phyloP scores from a whole-genome alignment of 129 eudicot genomes.

The Lactuca saligna region DNA sequence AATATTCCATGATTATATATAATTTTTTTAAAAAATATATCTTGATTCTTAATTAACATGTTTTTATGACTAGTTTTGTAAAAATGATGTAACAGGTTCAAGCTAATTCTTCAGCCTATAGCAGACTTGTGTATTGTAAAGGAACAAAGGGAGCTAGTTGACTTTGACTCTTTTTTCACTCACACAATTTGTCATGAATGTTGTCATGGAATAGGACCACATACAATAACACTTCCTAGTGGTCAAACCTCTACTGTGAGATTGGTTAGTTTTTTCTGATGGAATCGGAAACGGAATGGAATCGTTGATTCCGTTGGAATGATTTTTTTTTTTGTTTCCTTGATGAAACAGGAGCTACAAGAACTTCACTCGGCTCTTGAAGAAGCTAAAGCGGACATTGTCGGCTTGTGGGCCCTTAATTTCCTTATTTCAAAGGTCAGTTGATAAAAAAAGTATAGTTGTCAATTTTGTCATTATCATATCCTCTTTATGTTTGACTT shows the following conservation, averaged over 20 bases:
- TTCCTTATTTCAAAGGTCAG: slow-evolving; percentile 72
- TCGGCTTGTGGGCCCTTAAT: slow-evolving; percentile 94
- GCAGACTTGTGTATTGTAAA: slow-evolving; percentile 67
- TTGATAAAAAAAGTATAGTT: background rate
- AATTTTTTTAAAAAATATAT: background rate
- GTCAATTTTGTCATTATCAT: background rate
- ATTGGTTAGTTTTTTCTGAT: slow-evolving; percentile 56
- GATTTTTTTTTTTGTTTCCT: slow-evolving; percentile 8
- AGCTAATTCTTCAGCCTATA: slow-evolving; percentile 91
- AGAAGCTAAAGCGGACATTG: slow-evolving; percentile 99
- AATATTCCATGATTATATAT: background rate
- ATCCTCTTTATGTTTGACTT: slow-evolving; percentile 16
- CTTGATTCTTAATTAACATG: background rate
- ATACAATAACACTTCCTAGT: slow-evolving; percentile 73
- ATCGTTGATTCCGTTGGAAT: background rate
- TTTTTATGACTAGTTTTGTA: background rate
- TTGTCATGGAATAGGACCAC: slow-evolving; percentile 98
- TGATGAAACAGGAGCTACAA: slow-evolving; percentile 74
- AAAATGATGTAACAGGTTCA: slow-evolving; percentile 52
- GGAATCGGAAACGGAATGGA: background rate
- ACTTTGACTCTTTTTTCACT: slow-evolving; percentile 88
- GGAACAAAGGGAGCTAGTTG: slow-evolving; percentile 74
- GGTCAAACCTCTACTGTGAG: slow-evolving; percentile 90
- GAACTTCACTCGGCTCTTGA: slow-evolving; percentile 91
- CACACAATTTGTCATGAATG: slow-evolving; percentile 96